Evolutionary conservation across 1,284 basidiomycete species (phyloP).

Genomic region (Melampsora abietis-canadensis): DNA sequence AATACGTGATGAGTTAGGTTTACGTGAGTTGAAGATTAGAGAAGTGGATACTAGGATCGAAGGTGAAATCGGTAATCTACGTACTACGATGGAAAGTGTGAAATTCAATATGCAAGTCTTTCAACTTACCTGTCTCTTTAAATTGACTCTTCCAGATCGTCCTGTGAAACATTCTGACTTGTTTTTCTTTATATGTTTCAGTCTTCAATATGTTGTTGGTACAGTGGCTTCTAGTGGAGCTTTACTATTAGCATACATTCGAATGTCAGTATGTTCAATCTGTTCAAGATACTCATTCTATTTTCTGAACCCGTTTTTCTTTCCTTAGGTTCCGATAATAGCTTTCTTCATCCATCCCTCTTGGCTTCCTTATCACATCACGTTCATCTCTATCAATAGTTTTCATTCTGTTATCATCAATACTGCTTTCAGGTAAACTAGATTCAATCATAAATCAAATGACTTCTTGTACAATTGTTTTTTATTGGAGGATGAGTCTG

Average conservation of each 20-base stretch:
- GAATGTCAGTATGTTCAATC: constrained; percentile 26
- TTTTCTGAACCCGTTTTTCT: too few relatives aligned
- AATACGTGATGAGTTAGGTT: constrained; percentile 86
- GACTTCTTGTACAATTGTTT: too few relatives aligned
- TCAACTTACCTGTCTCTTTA: not conserved
- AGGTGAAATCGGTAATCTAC: constrained; percentile 84
- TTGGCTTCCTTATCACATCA: too few relatives aligned
- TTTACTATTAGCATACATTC: constrained; percentile 32
- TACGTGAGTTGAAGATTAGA: constrained; percentile 93
- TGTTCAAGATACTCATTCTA: too few relatives aligned
- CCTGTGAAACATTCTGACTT: not conserved
- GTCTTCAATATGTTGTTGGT: constrained; percentile 40
- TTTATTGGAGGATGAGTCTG: too few relatives aligned
- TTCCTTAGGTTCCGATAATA: too few relatives aligned
- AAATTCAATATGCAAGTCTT: constrained; percentile 57
- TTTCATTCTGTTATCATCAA: too few relatives aligned
- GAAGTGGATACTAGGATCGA: constrained; percentile 98
- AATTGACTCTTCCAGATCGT: not conserved
- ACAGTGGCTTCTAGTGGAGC: constrained; percentile 40
- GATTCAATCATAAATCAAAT: too few relatives aligned
- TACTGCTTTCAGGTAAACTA: too few relatives aligned
- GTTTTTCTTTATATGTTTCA: not conserved
- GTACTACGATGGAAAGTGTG: constrained; percentile 85
- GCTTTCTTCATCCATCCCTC: too few relatives aligned
- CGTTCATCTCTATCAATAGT: too few relatives aligned